phyloP scores from a whole-genome alignment of 2,329 filamentous ascomycete genomes.

The Corynespora cassiicola region DNA sequence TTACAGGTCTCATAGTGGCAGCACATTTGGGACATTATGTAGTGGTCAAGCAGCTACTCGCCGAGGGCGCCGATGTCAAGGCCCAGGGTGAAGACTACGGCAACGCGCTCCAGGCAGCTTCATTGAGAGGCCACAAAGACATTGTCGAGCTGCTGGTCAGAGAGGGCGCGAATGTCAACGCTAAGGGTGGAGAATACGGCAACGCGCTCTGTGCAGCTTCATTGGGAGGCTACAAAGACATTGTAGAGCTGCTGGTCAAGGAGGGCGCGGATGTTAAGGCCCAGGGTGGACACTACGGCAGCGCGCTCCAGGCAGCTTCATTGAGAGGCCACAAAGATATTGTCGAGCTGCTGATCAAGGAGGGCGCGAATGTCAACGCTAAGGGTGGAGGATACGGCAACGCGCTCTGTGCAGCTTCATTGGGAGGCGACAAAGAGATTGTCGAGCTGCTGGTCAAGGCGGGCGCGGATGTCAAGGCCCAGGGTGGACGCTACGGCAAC shows the following conservation, averaged over 20 bases:
- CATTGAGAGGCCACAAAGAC: neutral
- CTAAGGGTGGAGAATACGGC: neutral
- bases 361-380: slow-evolving; percentile 1
- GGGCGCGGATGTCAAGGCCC: slow-evolving; percentile 8
- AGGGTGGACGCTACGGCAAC: slow-evolving; percentile 11
- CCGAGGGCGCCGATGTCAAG: slow-evolving; percentile 3
- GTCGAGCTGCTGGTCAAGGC: slow-evolving; percentile 2
- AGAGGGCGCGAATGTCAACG: too few species aligned
- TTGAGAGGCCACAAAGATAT: slow-evolving; percentile 1
- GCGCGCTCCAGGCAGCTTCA: slow-evolving; percentile 2
- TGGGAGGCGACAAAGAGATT: slow-evolving; percentile 1
- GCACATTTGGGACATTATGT: slow-evolving; percentile 4
- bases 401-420: slow-evolving; percentile 3
- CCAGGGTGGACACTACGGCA: slow-evolving; percentile 1
- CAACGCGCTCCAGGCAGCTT: slow-evolving; percentile 11
- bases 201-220: slow-evolving; percentile 8
- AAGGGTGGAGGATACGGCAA: neutral
- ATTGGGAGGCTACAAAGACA: neutral
- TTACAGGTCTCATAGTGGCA: slow-evolving; percentile 2
- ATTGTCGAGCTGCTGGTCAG: slow-evolving; percentile 3
- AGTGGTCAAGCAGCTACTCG: slow-evolving; percentile 3
- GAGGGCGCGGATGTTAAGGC: neutral
- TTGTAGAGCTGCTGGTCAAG: slow-evolving; percentile 5
- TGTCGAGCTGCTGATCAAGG: neutral
- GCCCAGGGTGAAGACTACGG: slow-evolving; percentile 2